Conservation (phyloP, 2,329 filamentous ascomycete species). For the Aspergillus sclerotialis region DNA sequence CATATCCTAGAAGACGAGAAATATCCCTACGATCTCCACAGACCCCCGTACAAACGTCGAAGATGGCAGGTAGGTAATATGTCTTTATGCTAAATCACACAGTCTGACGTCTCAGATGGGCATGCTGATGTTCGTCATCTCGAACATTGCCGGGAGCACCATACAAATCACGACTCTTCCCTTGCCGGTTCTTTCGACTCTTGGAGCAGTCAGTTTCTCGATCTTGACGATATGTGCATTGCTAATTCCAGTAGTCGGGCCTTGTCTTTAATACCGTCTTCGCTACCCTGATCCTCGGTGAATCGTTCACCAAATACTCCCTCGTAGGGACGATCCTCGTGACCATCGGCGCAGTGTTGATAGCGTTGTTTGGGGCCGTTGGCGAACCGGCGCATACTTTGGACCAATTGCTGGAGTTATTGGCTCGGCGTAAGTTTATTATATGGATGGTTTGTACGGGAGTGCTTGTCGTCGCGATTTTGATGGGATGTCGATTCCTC, state of each 20-base stretch:
- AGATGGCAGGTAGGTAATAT: constrained; percentile 66
- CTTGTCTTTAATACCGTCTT: constrained; percentile 98
- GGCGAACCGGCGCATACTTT: constrained; percentile 86
- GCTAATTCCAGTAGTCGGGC: constrained; percentile 54
- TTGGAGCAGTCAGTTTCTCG: constrained; percentile 62
- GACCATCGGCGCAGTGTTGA: constrained; percentile 78
- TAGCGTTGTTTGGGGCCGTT: constrained; percentile 89
- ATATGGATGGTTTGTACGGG: constrained; percentile 82
- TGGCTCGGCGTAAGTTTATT: constrained; percentile 69
- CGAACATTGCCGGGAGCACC: constrained; percentile 89
- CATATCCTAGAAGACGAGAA: constrained; percentile 98
- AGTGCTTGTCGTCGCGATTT: constrained; percentile 62
- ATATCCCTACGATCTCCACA: constrained; percentile 64
- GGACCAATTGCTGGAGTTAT: constrained; percentile 68
- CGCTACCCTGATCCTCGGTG: constrained; percentile 83
- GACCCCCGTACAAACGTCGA: constrained; percentile 81
- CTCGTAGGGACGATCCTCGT: constrained; percentile 83
- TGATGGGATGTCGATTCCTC: constrained; percentile 49
- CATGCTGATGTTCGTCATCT: constrained; percentile 94
- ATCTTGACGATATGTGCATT: constrained; percentile 3
- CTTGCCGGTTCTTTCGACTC: constrained; percentile 84
- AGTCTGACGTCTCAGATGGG: constrained; percentile 49
- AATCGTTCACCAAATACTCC: constrained; percentile 93
- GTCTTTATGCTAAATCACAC: constrained; percentile 9
- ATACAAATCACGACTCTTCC: constrained; percentile 97